Conservation (phyloP, 768 basidiomycete species). For the Hygrocybe coccinea region DNA sequence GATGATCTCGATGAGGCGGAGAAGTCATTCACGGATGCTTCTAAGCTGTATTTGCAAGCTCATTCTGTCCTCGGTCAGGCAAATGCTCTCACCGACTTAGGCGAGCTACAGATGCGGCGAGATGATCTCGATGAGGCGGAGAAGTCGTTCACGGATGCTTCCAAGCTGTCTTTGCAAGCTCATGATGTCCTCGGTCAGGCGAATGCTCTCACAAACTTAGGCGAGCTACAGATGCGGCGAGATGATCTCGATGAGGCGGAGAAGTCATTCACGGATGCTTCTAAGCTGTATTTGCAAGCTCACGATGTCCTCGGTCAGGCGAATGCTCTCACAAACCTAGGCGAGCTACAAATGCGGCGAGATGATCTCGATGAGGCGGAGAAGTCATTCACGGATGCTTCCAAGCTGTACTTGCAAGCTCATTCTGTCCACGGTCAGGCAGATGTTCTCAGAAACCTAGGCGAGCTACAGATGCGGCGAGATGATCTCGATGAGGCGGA, state of each 20-base stretch:
- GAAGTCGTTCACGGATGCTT: not conserved
- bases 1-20: not conserved
- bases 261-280: not conserved
- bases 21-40: not conserved
- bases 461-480: not conserved
- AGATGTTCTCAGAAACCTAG: not conserved
- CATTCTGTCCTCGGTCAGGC: not conserved
- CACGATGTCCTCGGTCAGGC: not conserved
- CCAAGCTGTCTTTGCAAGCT: not conserved
- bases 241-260: not conserved
- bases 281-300: not conserved
- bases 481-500: not conserved
- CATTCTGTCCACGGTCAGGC: not conserved
- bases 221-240: not conserved
- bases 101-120: not conserved
- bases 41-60: not conserved
- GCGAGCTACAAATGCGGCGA: not conserved
- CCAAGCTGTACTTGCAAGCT: not conserved
- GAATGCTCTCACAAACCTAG: not conserved
- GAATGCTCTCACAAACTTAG: not conserved
- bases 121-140: not conserved
- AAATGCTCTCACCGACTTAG: not conserved
- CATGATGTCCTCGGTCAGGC: not conserved
- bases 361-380: not conserved
- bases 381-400: not conserved